A percentile compares a stretch with the other conserved stretches of the same genome.
phyloP scores from a whole-genome alignment of 23 red algal species.

The Gracilaria gracilis region DNA sequence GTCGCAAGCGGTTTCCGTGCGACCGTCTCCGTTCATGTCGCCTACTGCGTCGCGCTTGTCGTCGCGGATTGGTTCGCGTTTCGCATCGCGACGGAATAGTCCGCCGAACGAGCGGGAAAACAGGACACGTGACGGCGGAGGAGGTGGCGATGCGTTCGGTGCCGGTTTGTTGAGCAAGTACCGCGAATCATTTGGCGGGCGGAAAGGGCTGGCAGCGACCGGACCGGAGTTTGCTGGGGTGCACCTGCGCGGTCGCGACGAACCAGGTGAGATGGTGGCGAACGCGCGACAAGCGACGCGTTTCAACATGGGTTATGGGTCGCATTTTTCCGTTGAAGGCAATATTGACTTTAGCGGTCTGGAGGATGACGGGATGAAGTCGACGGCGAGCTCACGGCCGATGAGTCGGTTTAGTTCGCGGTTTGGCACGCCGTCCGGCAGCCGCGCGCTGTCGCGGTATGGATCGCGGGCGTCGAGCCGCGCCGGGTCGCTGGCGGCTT shows the following conservation, averaged over 20 bases:
- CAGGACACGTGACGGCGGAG: background rate
- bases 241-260: constrained; percentile 13
- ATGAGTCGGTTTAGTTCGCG: constrained; percentile 49
- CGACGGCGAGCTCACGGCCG: constrained; percentile 18
- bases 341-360: constrained; percentile 57
- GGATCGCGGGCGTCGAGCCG: constrained; percentile 24
- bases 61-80: constrained; percentile 53
- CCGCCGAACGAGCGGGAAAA: constrained; percentile 32
- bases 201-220: background rate
- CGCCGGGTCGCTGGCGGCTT: constrained; percentile 15
- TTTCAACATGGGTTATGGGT: background rate
- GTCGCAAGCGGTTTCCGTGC: constrained; percentile 30
- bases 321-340: constrained; percentile 40
- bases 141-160: constrained; percentile 43
- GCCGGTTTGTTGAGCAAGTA: constrained; percentile 30
- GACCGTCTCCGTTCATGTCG: constrained; percentile 53
- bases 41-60: constrained; percentile 26
- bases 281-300: constrained; percentile 3
- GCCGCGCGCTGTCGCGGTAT: constrained; percentile 26
- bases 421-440: constrained; percentile 40
- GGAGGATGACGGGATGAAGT: constrained; percentile 27
- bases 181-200: constrained; percentile 25
- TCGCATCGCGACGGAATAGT: constrained; percentile 25
- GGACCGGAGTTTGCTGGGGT: background rate
- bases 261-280: background rate